Percentiles rank a stretch among this genome's conserved stretches.
Evolutionary conservation across 2,329 filamentous ascomycete species (phyloP).

Genomic region (Beauveria australis): DNA sequence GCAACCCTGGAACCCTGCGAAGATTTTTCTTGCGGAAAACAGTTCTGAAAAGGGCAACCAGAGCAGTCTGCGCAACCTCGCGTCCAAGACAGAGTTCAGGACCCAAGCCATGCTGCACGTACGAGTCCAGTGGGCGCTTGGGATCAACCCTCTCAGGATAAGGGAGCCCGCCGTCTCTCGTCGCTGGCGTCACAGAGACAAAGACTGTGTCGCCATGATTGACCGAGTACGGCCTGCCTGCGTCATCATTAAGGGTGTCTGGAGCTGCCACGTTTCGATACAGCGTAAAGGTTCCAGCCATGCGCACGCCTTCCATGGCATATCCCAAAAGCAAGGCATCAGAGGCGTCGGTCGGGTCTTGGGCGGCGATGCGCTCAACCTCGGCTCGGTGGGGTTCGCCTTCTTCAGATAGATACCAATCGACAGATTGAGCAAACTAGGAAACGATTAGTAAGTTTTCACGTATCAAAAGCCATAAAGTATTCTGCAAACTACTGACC

Average conservation of each 20-base stretch:
- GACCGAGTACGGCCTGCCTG: slow-evolving; percentile 42
- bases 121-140: slow-evolving; percentile 52
- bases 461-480: neutral
- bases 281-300: slow-evolving; percentile 54
- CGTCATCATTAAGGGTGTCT: slow-evolving; percentile 41
- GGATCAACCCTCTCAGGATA: slow-evolving; percentile 53
- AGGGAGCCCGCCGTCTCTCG: slow-evolving; percentile 52
- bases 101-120: slow-evolving; percentile 57
- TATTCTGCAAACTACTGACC: slow-evolving; percentile 29
- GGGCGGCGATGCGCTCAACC: slow-evolving; percentile 50
- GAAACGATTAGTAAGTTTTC: neutral
- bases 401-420: neutral
- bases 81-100: slow-evolving; percentile 55
- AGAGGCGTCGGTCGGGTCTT: slow-evolving; percentile 45
- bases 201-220: slow-evolving; percentile 53
- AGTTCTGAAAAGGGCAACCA: slow-evolving; percentile 61
- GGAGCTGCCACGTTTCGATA: slow-evolving; percentile 46
- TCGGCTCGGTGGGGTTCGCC: slow-evolving; percentile 48
- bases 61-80: slow-evolving; percentile 50
- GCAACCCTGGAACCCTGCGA: slow-evolving; percentile 50
- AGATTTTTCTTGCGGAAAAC: slow-evolving; percentile 55
- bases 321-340: slow-evolving; percentile 61
- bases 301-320: slow-evolving; percentile 61
- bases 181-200: slow-evolving; percentile 50
- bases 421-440: slow-evolving; percentile 4